Evolutionary conservation across 805 yeast species (phyloP), one percentile per base, ranked within the genome.

Genomic region (Isabelozyma rhagii): DNA sequence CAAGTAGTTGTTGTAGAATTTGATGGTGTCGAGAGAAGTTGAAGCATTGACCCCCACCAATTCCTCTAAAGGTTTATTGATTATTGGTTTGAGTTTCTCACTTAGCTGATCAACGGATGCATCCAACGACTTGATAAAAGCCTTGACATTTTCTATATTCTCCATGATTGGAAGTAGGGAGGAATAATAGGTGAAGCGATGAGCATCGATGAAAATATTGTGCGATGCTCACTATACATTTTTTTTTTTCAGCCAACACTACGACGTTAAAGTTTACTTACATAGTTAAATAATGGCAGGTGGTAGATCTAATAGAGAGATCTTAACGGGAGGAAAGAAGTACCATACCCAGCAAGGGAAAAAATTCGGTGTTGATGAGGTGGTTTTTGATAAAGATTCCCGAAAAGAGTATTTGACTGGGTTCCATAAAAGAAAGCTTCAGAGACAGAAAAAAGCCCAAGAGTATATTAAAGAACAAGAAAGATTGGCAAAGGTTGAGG

Each of bases 391-490:
- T 67, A 81, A 83, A 54, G 87, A 79, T 15, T 79, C 87, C n/a
- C 73, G 97, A 64, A 70, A 77, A 66, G 96, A 93, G 52, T 93
- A 84, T 66, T 72, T 93, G 56, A 93, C 97, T 3, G 99, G 99
- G 40, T 93, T 93, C 67, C 98, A 94, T 68, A 93, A 93, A 71
- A 81, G 99, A 62, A 93, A 93, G 65, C 65, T 93, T 14, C 88
- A 88, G 61, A 80, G 98, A 66, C 87, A 88, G 69, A 92, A 90
- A 71, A 84, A 85, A 55, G 98, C 97, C 0, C 83, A 82, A 56
- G 89, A 81, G 51, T 83, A 76, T 59, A 81, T 80, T 46, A 84
- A 85, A 57, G 97, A 92, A 63, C 88, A 85, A 62, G 94, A 86
- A 5, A 77, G 92, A 50, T 71, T 81, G 55, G 83, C 83, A 2